Evolutionary conservation across 1,139 yeast species (phyloP).

Genomic region (Debaryomyces udenii): DNA sequence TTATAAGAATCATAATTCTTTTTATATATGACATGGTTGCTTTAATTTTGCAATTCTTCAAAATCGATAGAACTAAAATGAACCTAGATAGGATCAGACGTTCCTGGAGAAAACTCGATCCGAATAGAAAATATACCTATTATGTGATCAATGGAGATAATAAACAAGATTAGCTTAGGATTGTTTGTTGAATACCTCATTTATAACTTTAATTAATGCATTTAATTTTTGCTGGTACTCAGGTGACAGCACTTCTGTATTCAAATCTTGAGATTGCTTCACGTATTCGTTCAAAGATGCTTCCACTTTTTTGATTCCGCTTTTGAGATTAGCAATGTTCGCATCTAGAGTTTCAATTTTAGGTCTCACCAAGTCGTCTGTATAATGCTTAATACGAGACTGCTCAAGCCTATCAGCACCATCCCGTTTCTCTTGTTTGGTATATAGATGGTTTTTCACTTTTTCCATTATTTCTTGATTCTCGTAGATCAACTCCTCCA

Average conservation of each 20-base stretch:
- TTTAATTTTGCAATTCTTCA: constrained; percentile 34
- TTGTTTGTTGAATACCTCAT: constrained; percentile 14
- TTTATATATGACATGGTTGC: constrained; percentile 37
- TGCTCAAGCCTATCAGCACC: constrained; percentile 17
- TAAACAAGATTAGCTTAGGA: neutral
- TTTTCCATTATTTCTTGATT: constrained; percentile 44
- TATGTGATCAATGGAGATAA: constrained; percentile 17
- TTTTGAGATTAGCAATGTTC: constrained; percentile 17
- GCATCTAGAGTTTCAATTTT: constrained; percentile 19
- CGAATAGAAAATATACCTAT: constrained; percentile 44
- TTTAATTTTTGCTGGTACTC: constrained; percentile 25
- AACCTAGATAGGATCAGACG: constrained; percentile 48
- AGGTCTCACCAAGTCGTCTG: constrained; percentile 17
- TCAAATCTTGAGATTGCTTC: constrained; percentile 11
- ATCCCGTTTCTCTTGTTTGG: constrained; percentile 21
- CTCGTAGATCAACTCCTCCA: constrained; percentile 39
- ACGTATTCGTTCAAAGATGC: constrained; percentile 13
- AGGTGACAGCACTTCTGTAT: constrained; percentile 12
- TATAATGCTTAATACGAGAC: constrained; percentile 18
- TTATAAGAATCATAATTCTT: constrained; percentile 25
- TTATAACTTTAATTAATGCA: constrained; percentile 25
- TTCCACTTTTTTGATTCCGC: constrained; percentile 16
- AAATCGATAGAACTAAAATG: constrained; percentile 44
- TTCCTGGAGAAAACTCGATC: constrained; percentile 50
- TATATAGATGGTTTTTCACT: constrained; percentile 40